Evolutionary conservation across 1,139 yeast genomes (phyloP).

Genomic region (Yamadazyma oceani): DNA sequence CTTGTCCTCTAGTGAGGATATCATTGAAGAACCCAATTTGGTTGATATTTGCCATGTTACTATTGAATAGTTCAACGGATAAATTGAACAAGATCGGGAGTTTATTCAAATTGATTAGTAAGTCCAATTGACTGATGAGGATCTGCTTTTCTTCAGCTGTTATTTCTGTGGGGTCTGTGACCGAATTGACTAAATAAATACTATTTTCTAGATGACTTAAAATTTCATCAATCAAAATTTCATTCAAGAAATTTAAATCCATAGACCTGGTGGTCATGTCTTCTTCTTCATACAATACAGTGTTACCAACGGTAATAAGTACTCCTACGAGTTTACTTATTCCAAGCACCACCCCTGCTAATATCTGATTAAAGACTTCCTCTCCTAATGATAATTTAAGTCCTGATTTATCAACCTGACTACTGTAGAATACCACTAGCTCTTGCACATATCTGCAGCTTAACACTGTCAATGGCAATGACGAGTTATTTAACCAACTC

Average conservation of each 20-base stretch:
- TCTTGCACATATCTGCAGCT: constrained; percentile 66
- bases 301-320: constrained; percentile 48
- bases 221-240: constrained; percentile 24
- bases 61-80: constrained; percentile 22
- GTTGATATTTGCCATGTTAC: constrained; percentile 3
- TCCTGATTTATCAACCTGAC: constrained; percentile 8
- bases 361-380: constrained; percentile 44
- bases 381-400: constrained; percentile 12
- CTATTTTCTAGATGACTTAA: constrained; percentile 23
- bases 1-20: constrained; percentile 19
- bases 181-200: constrained; percentile 20
- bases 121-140: constrained; percentile 26
- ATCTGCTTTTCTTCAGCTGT: constrained; percentile 13
- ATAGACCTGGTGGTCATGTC: constrained; percentile 66
- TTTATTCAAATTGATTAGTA: constrained; percentile 27
- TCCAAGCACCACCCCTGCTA: constrained; percentile 49
- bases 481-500: constrained; percentile 63
- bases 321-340: constrained; percentile 53
- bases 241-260: constrained; percentile 43
- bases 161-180: constrained; percentile 4
- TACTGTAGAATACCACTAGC: constrained; percentile 42
- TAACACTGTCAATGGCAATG: constrained; percentile 61
- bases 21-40: constrained; percentile 11
- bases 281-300: constrained; percentile 74
- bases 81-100: constrained; percentile 27